phyloP scores from a whole-genome alignment of 192 early-diverging fungal species.

The Podila minutissima region DNA sequence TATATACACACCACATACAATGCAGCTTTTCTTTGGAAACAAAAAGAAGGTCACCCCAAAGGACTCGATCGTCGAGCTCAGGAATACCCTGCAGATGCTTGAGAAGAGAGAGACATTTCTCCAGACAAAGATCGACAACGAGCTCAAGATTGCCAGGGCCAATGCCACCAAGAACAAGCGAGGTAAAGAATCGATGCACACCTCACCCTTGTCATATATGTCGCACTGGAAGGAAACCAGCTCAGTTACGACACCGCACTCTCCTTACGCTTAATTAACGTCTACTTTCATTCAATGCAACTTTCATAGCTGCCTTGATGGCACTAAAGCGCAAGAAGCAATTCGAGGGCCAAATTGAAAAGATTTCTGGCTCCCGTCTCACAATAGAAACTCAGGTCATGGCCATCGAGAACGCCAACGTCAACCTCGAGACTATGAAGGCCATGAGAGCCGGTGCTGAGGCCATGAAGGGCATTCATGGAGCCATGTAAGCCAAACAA shows the following conservation, averaged over 20 bases:
- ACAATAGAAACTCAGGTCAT: constrained; percentile 95
- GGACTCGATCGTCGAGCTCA: constrained; percentile 93
- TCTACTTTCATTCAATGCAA: not conserved
- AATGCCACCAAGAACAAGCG: constrained; percentile 95
- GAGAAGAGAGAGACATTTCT: constrained; percentile 94
- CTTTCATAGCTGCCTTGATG: constrained; percentile 76
- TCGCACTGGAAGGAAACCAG: no score
- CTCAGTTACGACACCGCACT: not conserved
- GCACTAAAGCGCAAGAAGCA: constrained; percentile 96
- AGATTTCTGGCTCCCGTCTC: constrained; percentile 87
- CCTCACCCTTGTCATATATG: no score
- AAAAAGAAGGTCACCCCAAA: constrained; percentile 83
- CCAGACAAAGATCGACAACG: constrained; percentile 86
- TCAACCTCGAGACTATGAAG: constrained; percentile 95
- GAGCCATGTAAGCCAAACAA: constrained; percentile 71
- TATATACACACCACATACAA: constrained; percentile 29
- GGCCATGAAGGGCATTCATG: constrained; percentile 95
- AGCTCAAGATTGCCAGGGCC: constrained; percentile 84
- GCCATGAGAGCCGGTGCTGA: constrained; percentile 93
- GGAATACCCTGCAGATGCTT: constrained; percentile 92
- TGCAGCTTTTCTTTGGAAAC: constrained; percentile 80
- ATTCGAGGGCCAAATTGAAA: constrained; percentile 86
- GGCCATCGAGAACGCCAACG: constrained; percentile 96
- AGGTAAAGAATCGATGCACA: constrained; percentile 62
- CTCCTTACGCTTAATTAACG: not conserved